phyloP scores from a whole-genome alignment of 2,329 filamentous ascomycete species.

The Talaromyces verruculosus region DNA sequence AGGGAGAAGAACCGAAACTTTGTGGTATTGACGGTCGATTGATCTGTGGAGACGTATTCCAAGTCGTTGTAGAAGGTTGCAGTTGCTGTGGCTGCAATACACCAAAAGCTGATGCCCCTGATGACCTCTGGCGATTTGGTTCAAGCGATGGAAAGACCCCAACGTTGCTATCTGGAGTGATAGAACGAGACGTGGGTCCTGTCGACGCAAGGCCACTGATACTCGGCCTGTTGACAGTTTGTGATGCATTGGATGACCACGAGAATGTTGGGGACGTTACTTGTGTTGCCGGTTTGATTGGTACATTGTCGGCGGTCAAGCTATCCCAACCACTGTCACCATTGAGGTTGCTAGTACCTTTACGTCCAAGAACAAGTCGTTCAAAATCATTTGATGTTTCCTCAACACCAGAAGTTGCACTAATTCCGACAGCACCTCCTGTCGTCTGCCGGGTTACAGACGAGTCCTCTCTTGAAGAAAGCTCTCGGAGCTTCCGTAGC shows the following conservation, averaged over 20 bases:
- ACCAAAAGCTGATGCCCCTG: slow-evolving; percentile 25
- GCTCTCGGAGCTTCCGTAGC: slow-evolving; percentile 79
- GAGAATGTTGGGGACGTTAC: slow-evolving; percentile 41
- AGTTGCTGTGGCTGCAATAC: slow-evolving; percentile 32
- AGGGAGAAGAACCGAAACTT: slow-evolving; percentile 12
- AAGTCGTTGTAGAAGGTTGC: slow-evolving; percentile 22
- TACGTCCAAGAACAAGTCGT: slow-evolving; percentile 77
- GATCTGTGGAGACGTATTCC: slow-evolving; percentile 28
- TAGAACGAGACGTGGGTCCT: slow-evolving; percentile 43
- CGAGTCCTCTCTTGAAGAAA: slow-evolving; percentile 61
- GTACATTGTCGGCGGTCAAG: slow-evolving; percentile 33
- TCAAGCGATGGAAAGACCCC: slow-evolving; percentile 50
- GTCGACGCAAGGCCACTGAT: slow-evolving; percentile 23
- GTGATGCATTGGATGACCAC: slow-evolving; percentile 42
- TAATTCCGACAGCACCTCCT: slow-evolving; percentile 30
- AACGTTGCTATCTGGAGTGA: slow-evolving; percentile 54
- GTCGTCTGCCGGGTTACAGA: slow-evolving; percentile 41
- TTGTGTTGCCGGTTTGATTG: slow-evolving; percentile 30
- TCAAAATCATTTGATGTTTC: slow-evolving; percentile 75
- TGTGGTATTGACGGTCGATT: slow-evolving; percentile 10
- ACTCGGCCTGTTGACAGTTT: slow-evolving; percentile 25
- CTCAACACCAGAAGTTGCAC: slow-evolving; percentile 51
- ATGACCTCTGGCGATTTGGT: slow-evolving; percentile 39
- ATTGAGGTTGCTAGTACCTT: slow-evolving; percentile 37
- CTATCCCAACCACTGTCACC: slow-evolving; percentile 35